Conservation (phyloP, 352 stramenopile species). For the Stramenopiles sp. region DNA sequence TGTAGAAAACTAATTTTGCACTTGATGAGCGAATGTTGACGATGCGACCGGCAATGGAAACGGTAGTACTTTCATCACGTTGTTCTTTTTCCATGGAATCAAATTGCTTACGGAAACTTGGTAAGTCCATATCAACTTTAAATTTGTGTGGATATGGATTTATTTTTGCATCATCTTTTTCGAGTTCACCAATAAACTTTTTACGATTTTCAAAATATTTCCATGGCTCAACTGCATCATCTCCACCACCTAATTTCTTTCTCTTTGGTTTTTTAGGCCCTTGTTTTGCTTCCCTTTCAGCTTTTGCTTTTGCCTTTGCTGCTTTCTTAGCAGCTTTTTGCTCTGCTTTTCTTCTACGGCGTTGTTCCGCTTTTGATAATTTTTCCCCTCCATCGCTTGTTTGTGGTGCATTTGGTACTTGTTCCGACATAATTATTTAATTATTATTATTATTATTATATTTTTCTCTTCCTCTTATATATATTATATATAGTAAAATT, state of each 20-base stretch:
- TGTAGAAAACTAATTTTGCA: slow-evolving; percentile 94
- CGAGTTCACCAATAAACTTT: slow-evolving; percentile 55
- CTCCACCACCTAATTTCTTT: slow-evolving; percentile 20
- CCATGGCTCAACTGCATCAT: slow-evolving; percentile 86
- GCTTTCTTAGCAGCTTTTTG: slow-evolving; percentile 96
- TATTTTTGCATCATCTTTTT: slow-evolving; percentile 61
- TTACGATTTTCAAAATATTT: slow-evolving; percentile 92
- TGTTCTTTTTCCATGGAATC: slow-evolving; percentile 43
- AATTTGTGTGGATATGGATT: slow-evolving; percentile 99
- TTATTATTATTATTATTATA: no score
- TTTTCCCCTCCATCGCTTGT: no score
- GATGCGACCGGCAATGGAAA: slow-evolving; percentile 80
- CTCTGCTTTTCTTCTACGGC: slow-evolving; percentile 38
- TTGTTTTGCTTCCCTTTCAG: slow-evolving; percentile 63
- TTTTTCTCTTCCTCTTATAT: no score
- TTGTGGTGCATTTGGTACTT: no score
- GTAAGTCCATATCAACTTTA: slow-evolving; percentile 65
- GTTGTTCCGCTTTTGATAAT: no score
- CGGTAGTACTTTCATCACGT: slow-evolving; percentile 42
- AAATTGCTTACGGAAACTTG: slow-evolving; percentile 78
- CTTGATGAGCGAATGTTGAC: slow-evolving; percentile 80
- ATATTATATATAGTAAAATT: no score
- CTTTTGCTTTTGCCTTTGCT: slow-evolving; percentile 76
- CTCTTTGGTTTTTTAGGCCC: slow-evolving; percentile 32
- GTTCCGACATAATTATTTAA: no score